A percentile compares a stretch with the other conserved stretches of the same genome.
These are phyloP conservation scores for Talaromyces sp. DNA, from an alignment of 2,329 filamentous ascomycete species.

Conservation along the genomic window DNA sequence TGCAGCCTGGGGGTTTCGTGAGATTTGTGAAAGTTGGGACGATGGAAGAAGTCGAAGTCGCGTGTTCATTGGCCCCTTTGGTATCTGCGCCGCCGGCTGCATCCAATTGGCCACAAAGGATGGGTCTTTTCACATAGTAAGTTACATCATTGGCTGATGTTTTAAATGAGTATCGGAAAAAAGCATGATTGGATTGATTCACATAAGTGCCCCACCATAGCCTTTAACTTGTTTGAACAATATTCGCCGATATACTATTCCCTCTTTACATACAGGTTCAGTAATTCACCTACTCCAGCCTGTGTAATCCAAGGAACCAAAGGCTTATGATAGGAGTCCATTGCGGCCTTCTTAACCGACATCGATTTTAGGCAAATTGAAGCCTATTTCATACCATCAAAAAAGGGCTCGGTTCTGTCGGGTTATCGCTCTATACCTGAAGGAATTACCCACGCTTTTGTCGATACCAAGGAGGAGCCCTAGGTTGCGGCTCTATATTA, in stretches of 20 bases:
- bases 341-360: too few relatives aligned
- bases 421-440: background rate
- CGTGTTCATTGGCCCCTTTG: background rate
- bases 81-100: too few relatives aligned
- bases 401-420: background rate
- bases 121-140: too few relatives aligned
- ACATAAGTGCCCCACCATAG: background rate
- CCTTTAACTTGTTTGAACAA: background rate
- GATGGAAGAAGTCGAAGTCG: background rate
- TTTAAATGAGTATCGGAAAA: background rate
- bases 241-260: too few relatives aligned
- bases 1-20: background rate
- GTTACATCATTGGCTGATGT: background rate
- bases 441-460: background rate
- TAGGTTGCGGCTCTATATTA: background rate
- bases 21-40: background rate
- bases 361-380: too few relatives aligned
- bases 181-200: background rate
- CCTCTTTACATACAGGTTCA: too few relatives aligned
- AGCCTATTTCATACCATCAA: too few relatives aligned
- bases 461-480: background rate
- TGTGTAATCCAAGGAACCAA: too few relatives aligned
- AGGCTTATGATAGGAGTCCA: too few relatives aligned
- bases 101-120: background rate
- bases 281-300: too few relatives aligned